Base-by-base conservation (phyloP, 371 early-diverging fungal species). In the Apophysomyces ossiformis region DNA sequence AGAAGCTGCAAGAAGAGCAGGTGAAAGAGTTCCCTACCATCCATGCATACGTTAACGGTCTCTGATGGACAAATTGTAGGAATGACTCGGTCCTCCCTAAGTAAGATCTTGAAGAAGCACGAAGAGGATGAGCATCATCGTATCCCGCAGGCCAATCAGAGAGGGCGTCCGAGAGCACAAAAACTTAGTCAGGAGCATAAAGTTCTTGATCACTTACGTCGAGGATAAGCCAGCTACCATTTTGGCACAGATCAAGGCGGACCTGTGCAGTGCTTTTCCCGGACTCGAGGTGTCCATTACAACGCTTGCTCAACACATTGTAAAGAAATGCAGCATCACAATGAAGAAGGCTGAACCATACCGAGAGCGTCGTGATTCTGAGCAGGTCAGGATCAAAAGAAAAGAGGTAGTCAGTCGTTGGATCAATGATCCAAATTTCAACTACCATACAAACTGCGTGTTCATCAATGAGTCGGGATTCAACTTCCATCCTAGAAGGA, bases 401-500 rank as follows among this genome's bases (percentile, higher is more conserved):
- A 47, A n/a, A 47, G 47, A n/a, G 18, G n/a, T 47, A 1, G 16
- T 21, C 21, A 9, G 47, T 0, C 21, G 15, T 7, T 47, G 47
- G 47, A 47, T 47, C 0, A 16, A 9, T 7, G 47, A 47, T n/a
- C 47, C 35, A 2, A 37, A 12, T 13, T 39, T 44, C 2, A 6
- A 47, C 4, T 58, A 58, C 16, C 37, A 58, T 7, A 59, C 16
- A n/a, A 58, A 65, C 18, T 59, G 58, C 32, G 59, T 65, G 4
- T 65, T 65, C 44, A 59, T 50, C 21, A 54, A 65, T 59, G 65
- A 65, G 18, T 58, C 45, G 9, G 43, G 57, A 46, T 32, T 65
- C 37, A 58, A 45, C 36, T 32, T 47, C 4, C n/a, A 41, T 26
- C 45, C 47, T 38, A 15, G 47, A 16, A 39, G 65, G 47, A 50